Evolutionary conservation across 495 filamentous ascomycete genomes (phyloP), one percentile per base, ranked within the genome.

Genomic region (Neurospora hispaniola): DNA sequence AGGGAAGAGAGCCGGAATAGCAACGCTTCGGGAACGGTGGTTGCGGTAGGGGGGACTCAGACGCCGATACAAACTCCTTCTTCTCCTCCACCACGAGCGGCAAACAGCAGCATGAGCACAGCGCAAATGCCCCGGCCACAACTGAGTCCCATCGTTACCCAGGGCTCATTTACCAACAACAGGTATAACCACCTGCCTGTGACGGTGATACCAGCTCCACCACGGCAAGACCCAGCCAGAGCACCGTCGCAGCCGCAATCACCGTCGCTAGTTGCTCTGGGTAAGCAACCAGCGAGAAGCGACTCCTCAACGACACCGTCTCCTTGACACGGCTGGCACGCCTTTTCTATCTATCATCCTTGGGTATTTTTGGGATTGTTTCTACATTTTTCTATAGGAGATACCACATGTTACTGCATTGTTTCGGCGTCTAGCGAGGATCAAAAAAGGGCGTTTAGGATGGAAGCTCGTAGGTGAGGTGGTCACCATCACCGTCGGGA

Each of bases 141-240:
- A 6, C 54, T 66, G 2, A 66, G 54, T 10, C 54, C 54, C 16
- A 66, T 66, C 27, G 54, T 66, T 27, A 66, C 54, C 7, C 54
- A 35, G 3, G 14, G 54, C 31, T 35, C 54, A 35, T 66, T 66
- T 66, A 66, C 54, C 54, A 66, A 62, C 54, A 62, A 66, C 27
- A 27, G 54, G 27, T 66, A 66, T 66, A 66, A 66, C 54, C 54
- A 66, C 72, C 74, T 86, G 62, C 85, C 85, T 10, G 81, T 86
- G n/a, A 84, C 79, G 42, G 82, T 86, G 2, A 86, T 86, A 23
- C 84, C 84, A 8, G 85, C 85, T 1, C 85, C 84, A 41, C 80
- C 82, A 14, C 79, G 85, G 0, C 78, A 81, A 23, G 85, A 84
- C 4, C 81, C 83, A 0, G 82, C 54, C 27, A 66, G 54, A 35